These are phyloP conservation scores for Telfairia occidentalis DNA, from an alignment of 331 rosid species.

Conservation along the genomic window DNA sequence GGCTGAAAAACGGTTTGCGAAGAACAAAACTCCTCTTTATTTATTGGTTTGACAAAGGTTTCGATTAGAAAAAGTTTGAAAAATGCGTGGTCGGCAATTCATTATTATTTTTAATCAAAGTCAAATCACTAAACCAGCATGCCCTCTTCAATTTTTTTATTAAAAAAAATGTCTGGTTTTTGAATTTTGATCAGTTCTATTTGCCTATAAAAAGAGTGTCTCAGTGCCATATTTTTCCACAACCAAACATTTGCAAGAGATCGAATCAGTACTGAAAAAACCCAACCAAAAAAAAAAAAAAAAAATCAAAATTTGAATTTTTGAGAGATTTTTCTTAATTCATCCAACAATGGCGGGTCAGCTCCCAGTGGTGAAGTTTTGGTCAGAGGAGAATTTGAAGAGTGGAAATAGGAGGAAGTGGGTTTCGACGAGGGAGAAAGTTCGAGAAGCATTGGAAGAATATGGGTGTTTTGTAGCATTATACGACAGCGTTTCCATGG, in stretches of 20 bases:
- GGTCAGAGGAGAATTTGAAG: slow-evolving; percentile 17
- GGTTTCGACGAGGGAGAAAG: slow-evolving; percentile 18
- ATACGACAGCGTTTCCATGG: slow-evolving; percentile 21
- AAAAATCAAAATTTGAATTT: too few relatives aligned
- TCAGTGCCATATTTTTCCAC: neutral
- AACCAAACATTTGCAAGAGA: neutral
- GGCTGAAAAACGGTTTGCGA: neutral
- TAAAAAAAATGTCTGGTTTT: neutral
- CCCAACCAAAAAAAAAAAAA: too few relatives aligned
- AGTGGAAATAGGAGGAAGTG: slow-evolving; percentile 18
- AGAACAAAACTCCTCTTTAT: neutral
- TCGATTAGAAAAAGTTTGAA: neutral
- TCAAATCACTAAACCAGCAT: neutral
- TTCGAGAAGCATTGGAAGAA: slow-evolving; percentile 30
- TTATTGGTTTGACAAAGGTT: neutral
- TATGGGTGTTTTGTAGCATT: slow-evolving; percentile 33
- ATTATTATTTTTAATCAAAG: neutral
- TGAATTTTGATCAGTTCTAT: neutral
- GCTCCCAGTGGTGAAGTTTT: slow-evolving; percentile 28
- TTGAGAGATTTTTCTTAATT: neutral
- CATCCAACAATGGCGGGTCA: neutral
- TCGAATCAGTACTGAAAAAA: too few relatives aligned
- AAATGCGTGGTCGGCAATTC: neutral
- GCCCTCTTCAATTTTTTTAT: neutral
- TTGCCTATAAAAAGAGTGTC: neutral